Evolutionary conservation across 1,284 basidiomycete species (phyloP).

Genomic region (Athelia sp.): DNA sequence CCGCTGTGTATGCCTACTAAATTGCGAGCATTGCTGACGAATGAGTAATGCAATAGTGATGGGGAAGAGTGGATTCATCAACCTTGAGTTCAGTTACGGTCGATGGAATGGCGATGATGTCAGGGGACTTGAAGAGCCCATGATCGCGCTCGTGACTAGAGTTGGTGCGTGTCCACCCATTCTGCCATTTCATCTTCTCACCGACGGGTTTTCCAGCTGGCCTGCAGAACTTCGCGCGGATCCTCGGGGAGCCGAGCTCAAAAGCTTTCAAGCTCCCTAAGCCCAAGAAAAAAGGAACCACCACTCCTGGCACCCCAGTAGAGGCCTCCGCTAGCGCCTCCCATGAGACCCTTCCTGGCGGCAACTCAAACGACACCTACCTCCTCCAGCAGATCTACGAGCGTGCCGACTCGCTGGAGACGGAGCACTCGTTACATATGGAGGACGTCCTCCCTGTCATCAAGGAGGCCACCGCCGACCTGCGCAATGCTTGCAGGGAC

Average conservation of each 20-base stretch:
- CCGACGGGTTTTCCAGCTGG: conserved; percentile 17
- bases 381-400: conserved; percentile 35
- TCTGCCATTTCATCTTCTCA: not conserved
- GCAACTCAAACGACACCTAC: conserved; percentile 28
- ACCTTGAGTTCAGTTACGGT: conserved; percentile 43
- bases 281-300: not conserved
- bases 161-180: conserved; percentile 18
- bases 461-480: conserved; percentile 32
- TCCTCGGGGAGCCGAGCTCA: conserved; percentile 5
- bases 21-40: not conserved
- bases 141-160: conserved; percentile 26
- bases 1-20: too few species aligned
- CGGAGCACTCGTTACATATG: conserved; percentile 33
- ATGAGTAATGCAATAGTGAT: conserved; percentile 24
- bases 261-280: not conserved
- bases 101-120: conserved; percentile 43
- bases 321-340: conserved; percentile 4
- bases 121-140: conserved; percentile 30
- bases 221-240: conserved; percentile 25
- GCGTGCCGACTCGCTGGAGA: conserved; percentile 26
- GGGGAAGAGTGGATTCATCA: conserved; percentile 31
- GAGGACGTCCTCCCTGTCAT: conserved; percentile 46
- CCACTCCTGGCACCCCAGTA: not conserved
- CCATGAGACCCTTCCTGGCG: conserved; percentile 2
- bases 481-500: conserved; percentile 33